Evolutionary conservation across 345 rosid species (phyloP).

Genomic region (Clarkia xantiana): DNA sequence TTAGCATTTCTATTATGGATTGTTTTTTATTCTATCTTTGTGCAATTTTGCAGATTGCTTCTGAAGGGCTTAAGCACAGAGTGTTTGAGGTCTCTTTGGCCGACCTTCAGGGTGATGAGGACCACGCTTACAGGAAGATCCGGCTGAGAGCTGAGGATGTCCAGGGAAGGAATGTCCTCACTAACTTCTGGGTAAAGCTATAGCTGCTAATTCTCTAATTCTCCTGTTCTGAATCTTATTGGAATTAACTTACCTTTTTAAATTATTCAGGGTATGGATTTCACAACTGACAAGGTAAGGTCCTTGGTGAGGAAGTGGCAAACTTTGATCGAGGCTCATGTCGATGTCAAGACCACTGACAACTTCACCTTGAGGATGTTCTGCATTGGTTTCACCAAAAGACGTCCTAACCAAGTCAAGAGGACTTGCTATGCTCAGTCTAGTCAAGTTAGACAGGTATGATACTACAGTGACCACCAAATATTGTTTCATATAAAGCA

Average conservation of each 20-base stretch:
- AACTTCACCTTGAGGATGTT: slow-evolving; percentile 73
- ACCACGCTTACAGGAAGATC: slow-evolving; percentile 31
- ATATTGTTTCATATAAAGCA: not conserved
- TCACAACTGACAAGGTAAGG: slow-evolving; percentile 87
- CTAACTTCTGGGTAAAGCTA: slow-evolving; percentile 53
- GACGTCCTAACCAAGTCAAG: slow-evolving; percentile 88
- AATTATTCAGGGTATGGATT: slow-evolving; percentile 65
- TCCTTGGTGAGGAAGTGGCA: slow-evolving; percentile 95
- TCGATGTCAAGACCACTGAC: slow-evolving; percentile 93
- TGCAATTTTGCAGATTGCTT: slow-evolving; percentile 23
- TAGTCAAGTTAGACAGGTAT: slow-evolving; percentile 80
- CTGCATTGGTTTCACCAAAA: slow-evolving; percentile 88
- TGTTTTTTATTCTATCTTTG: too few relatives aligned
- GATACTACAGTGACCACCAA: not conserved
- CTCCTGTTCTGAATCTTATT: not conserved
- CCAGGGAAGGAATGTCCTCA: slow-evolving; percentile 31
- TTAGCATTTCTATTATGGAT: too few relatives aligned
- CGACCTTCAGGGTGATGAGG: slow-evolving; percentile 37
- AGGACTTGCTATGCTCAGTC: slow-evolving; percentile 90
- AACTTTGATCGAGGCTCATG: slow-evolving; percentile 78
- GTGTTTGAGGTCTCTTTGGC: slow-evolving; percentile 34
- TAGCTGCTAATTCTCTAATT: not conserved
- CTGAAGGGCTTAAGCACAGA: slow-evolving; percentile 41
- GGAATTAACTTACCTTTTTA: not conserved
- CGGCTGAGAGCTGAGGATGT: slow-evolving; percentile 36